A percentile compares a stretch with the other conserved stretches of the same genome.
phyloP scores from a whole-genome alignment of 2,329 filamentous ascomycete genomes.

The Colletotrichum tropicicola region DNA sequence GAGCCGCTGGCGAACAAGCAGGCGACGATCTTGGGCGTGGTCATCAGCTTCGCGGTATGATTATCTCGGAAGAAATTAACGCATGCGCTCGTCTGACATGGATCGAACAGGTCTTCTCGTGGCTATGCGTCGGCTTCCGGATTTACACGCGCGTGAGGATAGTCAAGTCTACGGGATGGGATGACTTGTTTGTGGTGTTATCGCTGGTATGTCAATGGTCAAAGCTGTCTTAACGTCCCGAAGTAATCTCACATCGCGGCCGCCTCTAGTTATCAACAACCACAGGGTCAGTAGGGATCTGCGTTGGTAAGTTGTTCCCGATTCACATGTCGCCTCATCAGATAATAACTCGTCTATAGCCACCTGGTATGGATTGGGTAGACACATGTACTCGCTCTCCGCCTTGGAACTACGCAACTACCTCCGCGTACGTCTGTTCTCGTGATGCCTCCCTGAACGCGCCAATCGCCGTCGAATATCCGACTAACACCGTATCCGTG shows the following conservation, averaged over 20 bases:
- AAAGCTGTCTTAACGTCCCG: not conserved
- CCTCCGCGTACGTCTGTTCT: conserved; percentile 32
- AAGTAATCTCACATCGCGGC: not conserved
- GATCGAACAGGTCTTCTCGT: conserved; percentile 38
- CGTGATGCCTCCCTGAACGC: not conserved
- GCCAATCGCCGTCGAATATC: not conserved
- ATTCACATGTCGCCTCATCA: too few species aligned
- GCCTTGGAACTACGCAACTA: conserved; percentile 30
- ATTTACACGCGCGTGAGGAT: conserved; percentile 38
- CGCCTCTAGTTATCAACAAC: not conserved
- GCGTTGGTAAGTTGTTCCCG: conserved; percentile 3
- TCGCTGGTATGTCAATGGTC: conserved; percentile 38
- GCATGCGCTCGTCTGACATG: too few species aligned
- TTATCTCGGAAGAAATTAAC: rapidly evolving
- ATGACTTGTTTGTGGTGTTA: conserved; percentile 45
- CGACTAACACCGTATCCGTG: not conserved
- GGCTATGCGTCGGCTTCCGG: conserved; percentile 39
- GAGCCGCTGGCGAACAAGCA: conserved; percentile 38
- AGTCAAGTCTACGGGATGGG: conserved; percentile 41
- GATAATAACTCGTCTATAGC: conserved; percentile 10
- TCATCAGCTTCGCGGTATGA: conserved; percentile 40
- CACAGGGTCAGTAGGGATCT: conserved; percentile 4
- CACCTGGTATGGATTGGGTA: conserved; percentile 36
- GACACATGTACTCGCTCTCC: conserved; percentile 33
- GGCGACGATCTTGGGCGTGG: conserved; percentile 38